Evolutionary conservation across 331 rosid species (phyloP).

Genomic region (Ulmus americana): DNA sequence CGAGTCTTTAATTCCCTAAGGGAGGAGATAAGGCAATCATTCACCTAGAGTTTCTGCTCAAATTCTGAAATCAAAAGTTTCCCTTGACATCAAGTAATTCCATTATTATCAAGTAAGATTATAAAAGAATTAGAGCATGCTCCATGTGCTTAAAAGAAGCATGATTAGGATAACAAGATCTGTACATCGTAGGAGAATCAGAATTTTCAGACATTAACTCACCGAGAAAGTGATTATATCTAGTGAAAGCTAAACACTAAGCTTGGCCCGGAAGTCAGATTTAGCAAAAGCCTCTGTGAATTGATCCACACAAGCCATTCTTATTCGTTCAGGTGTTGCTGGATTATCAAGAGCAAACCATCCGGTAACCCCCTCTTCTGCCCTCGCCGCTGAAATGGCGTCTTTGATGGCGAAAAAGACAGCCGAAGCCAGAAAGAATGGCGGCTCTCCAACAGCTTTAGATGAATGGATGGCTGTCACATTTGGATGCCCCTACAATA

Average conservation of each 20-base stretch:
- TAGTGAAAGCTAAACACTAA: conserved; percentile 42
- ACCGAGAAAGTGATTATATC: not conserved
- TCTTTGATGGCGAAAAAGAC: conserved; percentile 83
- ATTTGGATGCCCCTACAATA: conserved; percentile 80
- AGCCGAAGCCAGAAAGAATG: conserved; percentile 81
- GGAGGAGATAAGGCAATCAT: too few relatives aligned
- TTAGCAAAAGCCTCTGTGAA: conserved; percentile 34
- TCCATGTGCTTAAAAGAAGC: not conserved
- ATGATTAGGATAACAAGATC: not conserved
- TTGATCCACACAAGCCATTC: conserved; percentile 87
- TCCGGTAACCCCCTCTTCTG: conserved; percentile 46
- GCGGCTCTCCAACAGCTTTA: conserved; percentile 97
- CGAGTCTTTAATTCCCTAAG: too few relatives aligned
- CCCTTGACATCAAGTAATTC: too few relatives aligned
- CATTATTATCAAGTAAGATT: too few relatives aligned
- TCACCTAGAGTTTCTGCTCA: too few relatives aligned
- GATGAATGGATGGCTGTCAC: conserved; percentile 89
- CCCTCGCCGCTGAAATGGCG: conserved; percentile 70
- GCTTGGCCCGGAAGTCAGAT: conserved; percentile 60
- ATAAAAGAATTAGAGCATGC: not conserved
- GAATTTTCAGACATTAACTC: too few relatives aligned
- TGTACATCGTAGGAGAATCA: not conserved
- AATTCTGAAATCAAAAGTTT: too few relatives aligned
- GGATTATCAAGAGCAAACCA: conserved; percentile 96
- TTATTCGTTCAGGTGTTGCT: conserved; percentile 90